Evolutionary conservation across 2,329 filamentous ascomycete genomes (phyloP).

Genomic region (Akanthomyces dipterigenus): DNA sequence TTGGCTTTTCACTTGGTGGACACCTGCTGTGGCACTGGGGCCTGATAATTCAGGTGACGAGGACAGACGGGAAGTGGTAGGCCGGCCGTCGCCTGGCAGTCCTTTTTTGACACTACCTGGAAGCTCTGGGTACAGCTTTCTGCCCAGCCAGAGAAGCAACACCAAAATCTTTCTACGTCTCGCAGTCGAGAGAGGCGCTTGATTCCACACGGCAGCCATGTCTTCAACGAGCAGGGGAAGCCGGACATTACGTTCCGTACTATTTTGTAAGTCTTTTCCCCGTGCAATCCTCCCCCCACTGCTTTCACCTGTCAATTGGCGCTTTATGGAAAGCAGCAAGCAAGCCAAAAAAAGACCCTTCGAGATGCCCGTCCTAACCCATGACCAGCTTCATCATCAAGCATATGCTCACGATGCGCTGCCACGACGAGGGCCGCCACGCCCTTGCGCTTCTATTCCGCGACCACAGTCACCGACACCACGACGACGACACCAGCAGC

Average conservation of each 20-base stretch:
- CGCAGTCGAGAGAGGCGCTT: neutral
- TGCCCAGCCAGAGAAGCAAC: neutral
- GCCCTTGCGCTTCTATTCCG: constrained; percentile 30
- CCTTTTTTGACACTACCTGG: neutral
- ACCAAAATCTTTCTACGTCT: constrained; percentile 1
- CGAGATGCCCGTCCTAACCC: neutral
- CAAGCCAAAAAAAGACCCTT: neutral
- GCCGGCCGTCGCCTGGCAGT: no score
- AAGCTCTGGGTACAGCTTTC: constrained; percentile 1
- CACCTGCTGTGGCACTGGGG: constrained; percentile 1
- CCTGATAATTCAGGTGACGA: constrained; percentile 16
- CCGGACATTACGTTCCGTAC: constrained; percentile 39
- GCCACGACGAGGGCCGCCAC: constrained; percentile 18
- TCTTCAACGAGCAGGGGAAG: constrained; percentile 18
- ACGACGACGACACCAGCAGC: constrained; percentile 17
- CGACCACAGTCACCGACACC: constrained; percentile 17
- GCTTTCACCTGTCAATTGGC: constrained; percentile 5
- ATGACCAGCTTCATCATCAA: constrained; percentile 21
- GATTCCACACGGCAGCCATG: neutral
- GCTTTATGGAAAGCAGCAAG: neutral
- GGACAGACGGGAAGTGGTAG: no score
- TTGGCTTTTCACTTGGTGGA: constrained; percentile 23
- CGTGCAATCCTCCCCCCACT: neutral
- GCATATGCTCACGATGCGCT: constrained; percentile 33
- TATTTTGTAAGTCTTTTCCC: constrained; percentile 41